Percentiles rank a stretch among this genome's conserved stretches.
phyloP scores from a whole-genome alignment of 2,329 filamentous ascomycete genomes.

The Sphaerostilbella broomeana region DNA sequence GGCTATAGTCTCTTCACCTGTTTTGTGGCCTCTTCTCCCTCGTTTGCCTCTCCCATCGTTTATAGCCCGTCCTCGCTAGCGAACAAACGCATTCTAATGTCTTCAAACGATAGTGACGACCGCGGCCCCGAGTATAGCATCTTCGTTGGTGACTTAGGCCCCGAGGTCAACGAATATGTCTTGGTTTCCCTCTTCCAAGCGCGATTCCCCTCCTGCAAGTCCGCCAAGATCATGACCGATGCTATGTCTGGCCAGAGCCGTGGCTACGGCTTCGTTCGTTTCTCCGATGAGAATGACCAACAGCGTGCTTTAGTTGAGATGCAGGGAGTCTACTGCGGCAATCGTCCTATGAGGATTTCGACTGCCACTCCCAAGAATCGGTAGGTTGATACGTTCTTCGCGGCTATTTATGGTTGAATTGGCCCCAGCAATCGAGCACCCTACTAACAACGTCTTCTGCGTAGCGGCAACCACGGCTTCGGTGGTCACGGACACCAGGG shows the following conservation, averaged over 20 bases:
- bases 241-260: constrained; percentile 96
- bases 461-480: constrained; percentile 34
- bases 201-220: constrained; percentile 96
- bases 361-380: constrained; percentile 96
- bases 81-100: constrained; percentile 8
- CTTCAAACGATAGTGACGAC: constrained; percentile 63
- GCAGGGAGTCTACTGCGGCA: constrained; percentile 99
- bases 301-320: constrained; percentile 94
- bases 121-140: constrained; percentile 95
- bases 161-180: constrained; percentile 98
- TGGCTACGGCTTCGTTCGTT: constrained; percentile 96
- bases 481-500: constrained; percentile 36
- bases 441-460: too few species aligned
- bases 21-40: not conserved
- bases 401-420: not conserved
- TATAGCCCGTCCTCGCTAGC: not conserved
- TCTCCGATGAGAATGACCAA: constrained; percentile 91
- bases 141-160: constrained; percentile 95
- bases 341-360: constrained; percentile 96
- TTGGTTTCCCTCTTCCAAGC: constrained; percentile 95
- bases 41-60: not conserved
- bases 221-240: constrained; percentile 99
- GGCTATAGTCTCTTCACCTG: not conserved
- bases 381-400: constrained; percentile 28
- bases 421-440: too few species aligned